phyloP scores from a whole-genome alignment of 176 grass and related monocot species.

The Oryza glumipatula region DNA sequence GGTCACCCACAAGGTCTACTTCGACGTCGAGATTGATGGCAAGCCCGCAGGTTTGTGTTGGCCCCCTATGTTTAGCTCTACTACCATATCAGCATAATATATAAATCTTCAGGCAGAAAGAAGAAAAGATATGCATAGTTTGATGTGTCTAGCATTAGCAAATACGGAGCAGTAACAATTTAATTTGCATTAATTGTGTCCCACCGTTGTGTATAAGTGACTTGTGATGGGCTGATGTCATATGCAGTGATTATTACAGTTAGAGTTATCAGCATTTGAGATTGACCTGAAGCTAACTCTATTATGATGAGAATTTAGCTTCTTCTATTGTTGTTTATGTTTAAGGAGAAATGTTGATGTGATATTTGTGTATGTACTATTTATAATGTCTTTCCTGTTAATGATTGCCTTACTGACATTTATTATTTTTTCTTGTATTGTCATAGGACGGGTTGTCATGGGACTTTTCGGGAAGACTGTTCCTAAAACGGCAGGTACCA shows the following conservation, averaged over 20 bases:
- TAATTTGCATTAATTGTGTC: not conserved
- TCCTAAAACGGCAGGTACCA: constrained; percentile 91
- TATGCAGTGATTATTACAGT: not conserved
- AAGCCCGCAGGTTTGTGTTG: constrained; percentile 79
- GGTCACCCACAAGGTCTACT: constrained; percentile 94
- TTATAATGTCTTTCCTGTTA: not conserved
- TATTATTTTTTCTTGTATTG: constrained; percentile 32
- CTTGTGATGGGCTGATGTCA: not conserved
- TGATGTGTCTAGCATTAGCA: not conserved
- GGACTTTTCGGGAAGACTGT: constrained; percentile 95
- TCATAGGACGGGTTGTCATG: constrained; percentile 90
- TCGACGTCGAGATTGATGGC: constrained; percentile 85
- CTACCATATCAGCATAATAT: not conserved
- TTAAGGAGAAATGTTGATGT: not conserved
- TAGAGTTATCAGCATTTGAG: not conserved
- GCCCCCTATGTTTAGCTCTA: not conserved
- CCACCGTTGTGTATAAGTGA: not conserved
- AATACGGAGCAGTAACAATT: not conserved
- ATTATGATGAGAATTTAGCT: not conserved
- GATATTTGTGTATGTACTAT: not conserved
- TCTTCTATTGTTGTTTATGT: not conserved
- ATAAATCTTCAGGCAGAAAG: not conserved
- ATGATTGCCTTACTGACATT: not conserved
- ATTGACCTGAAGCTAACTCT: not conserved
- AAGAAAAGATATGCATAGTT: not conserved